These are phyloP conservation scores for Chamaecyparis obtusa DNA, from an alignment of 75 land plant genomes.

Conservation along the genomic window DNA sequence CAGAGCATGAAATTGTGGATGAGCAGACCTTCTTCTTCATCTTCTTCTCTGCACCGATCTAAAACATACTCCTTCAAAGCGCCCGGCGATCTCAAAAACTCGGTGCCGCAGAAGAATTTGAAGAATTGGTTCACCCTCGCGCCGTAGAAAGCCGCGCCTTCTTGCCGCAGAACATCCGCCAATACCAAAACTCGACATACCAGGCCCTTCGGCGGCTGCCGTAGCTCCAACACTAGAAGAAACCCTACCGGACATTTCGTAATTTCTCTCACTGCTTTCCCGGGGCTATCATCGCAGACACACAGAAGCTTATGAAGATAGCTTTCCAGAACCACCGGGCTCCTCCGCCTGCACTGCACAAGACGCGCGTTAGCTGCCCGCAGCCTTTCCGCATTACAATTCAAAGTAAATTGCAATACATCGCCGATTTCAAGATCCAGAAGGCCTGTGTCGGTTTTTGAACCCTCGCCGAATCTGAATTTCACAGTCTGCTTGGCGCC, in stretches of 20 bases:
- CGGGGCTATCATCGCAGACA: background rate
- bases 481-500: background rate
- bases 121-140: background rate
- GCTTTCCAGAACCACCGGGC: background rate
- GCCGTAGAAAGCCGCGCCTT: background rate
- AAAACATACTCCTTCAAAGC: background rate
- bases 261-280: background rate
- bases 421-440: slow-evolving; percentile 2
- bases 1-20: background rate
- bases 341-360: background rate
- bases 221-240: background rate
- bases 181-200: background rate
- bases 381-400: background rate
- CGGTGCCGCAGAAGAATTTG: background rate
- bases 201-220: background rate
- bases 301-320: background rate
- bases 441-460: background rate
- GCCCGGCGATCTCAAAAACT: background rate
- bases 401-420: background rate
- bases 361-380: background rate
- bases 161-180: background rate
- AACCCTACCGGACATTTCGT: background rate
- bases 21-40: background rate
- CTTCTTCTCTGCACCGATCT: background rate
- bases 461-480: background rate